Evolutionary conservation across 2,329 filamentous ascomycete species (phyloP), one percentile per base, ranked within the genome.

Genomic region (Fusarium haematococcum): DNA sequence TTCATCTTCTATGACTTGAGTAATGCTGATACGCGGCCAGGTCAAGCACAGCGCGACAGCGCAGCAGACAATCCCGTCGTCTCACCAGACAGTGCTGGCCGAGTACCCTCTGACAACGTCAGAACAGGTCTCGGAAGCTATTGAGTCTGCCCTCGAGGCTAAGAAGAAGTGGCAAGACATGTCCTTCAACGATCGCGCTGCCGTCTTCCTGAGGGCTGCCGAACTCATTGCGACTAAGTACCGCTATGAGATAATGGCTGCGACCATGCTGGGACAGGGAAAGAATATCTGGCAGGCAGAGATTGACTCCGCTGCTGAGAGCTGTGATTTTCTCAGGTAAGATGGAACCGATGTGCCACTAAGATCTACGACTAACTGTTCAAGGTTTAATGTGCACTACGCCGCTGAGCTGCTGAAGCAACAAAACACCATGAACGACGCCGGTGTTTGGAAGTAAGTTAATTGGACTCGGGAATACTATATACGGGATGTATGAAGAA

Each of bases 281-380:
- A 60, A 60, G 23, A 60, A 60, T 32, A 39, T 45, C 9, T 60
- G 39, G 35, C 57, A 60, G 13, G 57, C 57, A 30, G 57, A 60
- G 9, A 43, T 60, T n/a, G 57, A 60, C 20, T 37, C 54, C 2
- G 30, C 54, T 1, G 35, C 20, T 4, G 54, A 58, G 14, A 60
- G 35, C 18, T 27, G 41, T 14, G 57, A 45, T 5, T 60, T 60
- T 30, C 30, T 60, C n/a, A 5, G 35, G 20, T 41, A 71, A 75
- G 35, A 77, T 77, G 63, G 79, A 68, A 6, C 33, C 14, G 13
- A 7, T 16, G 35, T 37, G 6, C 35, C 35, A 37, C 2, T 16
- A 13, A 37, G 35, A 37, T 37, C 14, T 6, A 9, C 8, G 35
- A n/a, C 39, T 41, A 9, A 41, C n/a, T n/a, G 39, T 11, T 0